Base-by-base conservation (phyloP, 2,329 filamentous ascomycete species). In the Ophiostoma montium region DNA sequence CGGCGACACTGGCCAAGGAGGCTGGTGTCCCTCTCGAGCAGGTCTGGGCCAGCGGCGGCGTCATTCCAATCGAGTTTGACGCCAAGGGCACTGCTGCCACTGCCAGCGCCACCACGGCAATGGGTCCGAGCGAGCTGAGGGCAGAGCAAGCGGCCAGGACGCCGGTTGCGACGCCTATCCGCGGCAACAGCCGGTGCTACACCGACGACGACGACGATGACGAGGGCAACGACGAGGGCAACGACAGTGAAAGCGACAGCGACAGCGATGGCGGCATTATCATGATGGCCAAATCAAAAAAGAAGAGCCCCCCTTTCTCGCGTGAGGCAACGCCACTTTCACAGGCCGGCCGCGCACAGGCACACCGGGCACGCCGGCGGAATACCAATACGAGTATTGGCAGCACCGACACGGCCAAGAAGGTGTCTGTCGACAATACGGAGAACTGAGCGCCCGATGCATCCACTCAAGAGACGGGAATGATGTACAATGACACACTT, bases 341-440 rank as follows among this genome's bases (percentile, higher is more conserved):
- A 5, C 56, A 62, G 38, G 12, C 19, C 16, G 35, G 41, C n/a
- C 21, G 45, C 19, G 13, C 65, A 47, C 64, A 63, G 2, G 32
- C 39, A 3, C 49, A 51, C 31, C 43, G 45, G 42, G 63, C 69
- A 2, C 66, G 65, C 52, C 67, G 77, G 50, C 70, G 78, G 31
- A 74, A 77, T 55, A 81, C 77, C 1, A 76, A 78, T 55, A 74
- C 72, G 1, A 79, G 75, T 55, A 72, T 76, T 27, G 74, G 71
- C 31, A 80, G 76, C 58, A 78, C 75, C 1, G 78, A 80, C 56
- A 82, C 78, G 39, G 78, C 78, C 35, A 81, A 79, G 64, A 78
- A 78, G 59, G 59, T 76, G 13, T 33, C 53, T 5, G 32, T 55
- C n/a, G 35, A 50, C 39, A n/a, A 50, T 43, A n/a, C 41, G 8